phyloP scores from a whole-genome alignment of 768 basidiomycete genomes.

The Lentinula sp. region DNA sequence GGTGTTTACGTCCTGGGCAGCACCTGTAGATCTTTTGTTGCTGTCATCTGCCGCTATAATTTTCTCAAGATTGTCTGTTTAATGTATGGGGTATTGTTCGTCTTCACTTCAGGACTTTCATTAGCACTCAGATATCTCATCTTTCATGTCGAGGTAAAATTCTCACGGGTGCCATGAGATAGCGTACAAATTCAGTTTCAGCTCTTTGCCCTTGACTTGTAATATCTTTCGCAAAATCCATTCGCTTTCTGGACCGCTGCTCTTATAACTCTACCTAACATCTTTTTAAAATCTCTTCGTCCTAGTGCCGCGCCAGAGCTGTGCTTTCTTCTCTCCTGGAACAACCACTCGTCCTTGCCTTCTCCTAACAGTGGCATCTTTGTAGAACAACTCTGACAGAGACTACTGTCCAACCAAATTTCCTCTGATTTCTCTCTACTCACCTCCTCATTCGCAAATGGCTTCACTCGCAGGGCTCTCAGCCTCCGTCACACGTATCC shows the following conservation, averaged over 20 bases:
- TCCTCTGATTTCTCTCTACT: neutral
- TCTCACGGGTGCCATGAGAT: neutral
- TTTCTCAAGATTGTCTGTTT: neutral
- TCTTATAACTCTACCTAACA: slow-evolving; percentile 2
- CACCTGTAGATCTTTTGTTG: neutral
- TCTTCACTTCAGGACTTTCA: too few species aligned
- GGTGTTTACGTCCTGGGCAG: neutral
- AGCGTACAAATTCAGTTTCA: neutral
- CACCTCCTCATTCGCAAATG: slow-evolving; percentile 31
- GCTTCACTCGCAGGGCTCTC: slow-evolving; percentile 77
- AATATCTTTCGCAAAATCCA: slow-evolving; percentile 2
- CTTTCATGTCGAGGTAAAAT: neutral
- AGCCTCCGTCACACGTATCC: slow-evolving; percentile 93
- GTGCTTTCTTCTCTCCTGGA: neutral
- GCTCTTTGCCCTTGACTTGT: neutral
- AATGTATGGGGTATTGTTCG: neutral
- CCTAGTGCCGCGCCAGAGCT: neutral
- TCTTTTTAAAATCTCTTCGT: slow-evolving; percentile 4
- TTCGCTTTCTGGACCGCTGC: slow-evolving; percentile 1
- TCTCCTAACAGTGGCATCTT: neutral
- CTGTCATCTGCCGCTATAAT: neutral
- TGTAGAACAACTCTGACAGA: neutral
- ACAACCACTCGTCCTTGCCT: neutral
- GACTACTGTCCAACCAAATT: neutral
- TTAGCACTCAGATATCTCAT: neutral